Evolutionary conservation across 352 stramenopile species (phyloP).

Genomic region (Peronospora destructor): DNA sequence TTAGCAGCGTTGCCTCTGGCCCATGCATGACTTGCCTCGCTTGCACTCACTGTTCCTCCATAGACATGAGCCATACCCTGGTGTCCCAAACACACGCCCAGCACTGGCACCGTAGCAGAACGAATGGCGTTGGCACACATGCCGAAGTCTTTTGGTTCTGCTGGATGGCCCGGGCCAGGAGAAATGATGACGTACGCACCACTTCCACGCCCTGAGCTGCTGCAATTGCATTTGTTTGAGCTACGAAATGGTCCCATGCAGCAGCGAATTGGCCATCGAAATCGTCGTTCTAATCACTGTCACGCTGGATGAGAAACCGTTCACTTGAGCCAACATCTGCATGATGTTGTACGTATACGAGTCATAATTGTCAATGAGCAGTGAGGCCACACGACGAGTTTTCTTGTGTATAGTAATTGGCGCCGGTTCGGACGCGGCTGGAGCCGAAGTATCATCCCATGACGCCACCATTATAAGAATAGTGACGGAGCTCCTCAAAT

Average conservation of each 20-base stretch:
- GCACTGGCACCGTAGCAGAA: slow-evolving; percentile 63
- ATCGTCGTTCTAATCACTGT: slow-evolving; percentile 91
- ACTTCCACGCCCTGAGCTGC: slow-evolving; percentile 14
- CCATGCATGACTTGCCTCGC: slow-evolving; percentile 91
- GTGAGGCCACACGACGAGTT: slow-evolving; percentile 37
- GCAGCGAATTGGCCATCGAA: slow-evolving; percentile 61
- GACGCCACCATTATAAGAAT: slow-evolving; percentile 29
- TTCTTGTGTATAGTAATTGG: slow-evolving; percentile 11
- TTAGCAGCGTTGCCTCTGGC: too few species aligned
- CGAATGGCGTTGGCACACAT: slow-evolving; percentile 81
- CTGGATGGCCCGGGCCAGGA: slow-evolving; percentile 87
- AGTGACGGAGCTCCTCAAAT: neutral
- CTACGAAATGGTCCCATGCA: slow-evolving; percentile 51
- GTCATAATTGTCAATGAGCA: slow-evolving; percentile 98
- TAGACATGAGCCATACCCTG: slow-evolving; percentile 90
- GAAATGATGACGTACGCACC: slow-evolving; percentile 81
- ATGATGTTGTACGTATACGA: slow-evolving; percentile 97
- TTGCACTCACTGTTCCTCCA: slow-evolving; percentile 70
- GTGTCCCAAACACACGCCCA: slow-evolving; percentile 97
- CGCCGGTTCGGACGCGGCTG: slow-evolving; percentile 1
- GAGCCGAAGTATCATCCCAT: slow-evolving; percentile 15
- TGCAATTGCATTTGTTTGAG: slow-evolving; percentile 23
- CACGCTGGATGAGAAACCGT: slow-evolving; percentile 48
- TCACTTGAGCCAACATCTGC: slow-evolving; percentile 91
- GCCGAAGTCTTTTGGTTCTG: slow-evolving; percentile 73